Conservation (phyloP, 176 grass and related monocot genomes). For the Triticum aestivum region IWGSC_CS_RefSeq_v2.1 NC_057798.1:733528239-733528738, state of each 20-base stretch:
- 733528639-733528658: neutral
- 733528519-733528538: too few species aligned
- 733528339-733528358: neutral
- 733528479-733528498: constrained; percentile 45
- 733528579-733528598: neutral
- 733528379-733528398: neutral
- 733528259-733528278: neutral
- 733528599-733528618: neutral
- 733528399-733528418: neutral
- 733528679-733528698: constrained; percentile 68
- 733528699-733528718: constrained; percentile 63
- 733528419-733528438: neutral
- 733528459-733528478: constrained; percentile 39
- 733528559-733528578: constrained; percentile 30
- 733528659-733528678: constrained; percentile 82
- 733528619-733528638: neutral
- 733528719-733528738: too few species aligned
- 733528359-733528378: neutral
- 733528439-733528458: constrained; percentile 34
- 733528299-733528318: neutral
- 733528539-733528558: constrained; percentile 54
- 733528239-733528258: neutral
- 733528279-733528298: neutral
- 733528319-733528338: neutral
- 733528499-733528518: constrained; percentile 55